Evolutionary conservation across 2,329 filamentous ascomycete genomes (phyloP).

Genomic region (Sclerotinia sclerotiorum): DNA sequence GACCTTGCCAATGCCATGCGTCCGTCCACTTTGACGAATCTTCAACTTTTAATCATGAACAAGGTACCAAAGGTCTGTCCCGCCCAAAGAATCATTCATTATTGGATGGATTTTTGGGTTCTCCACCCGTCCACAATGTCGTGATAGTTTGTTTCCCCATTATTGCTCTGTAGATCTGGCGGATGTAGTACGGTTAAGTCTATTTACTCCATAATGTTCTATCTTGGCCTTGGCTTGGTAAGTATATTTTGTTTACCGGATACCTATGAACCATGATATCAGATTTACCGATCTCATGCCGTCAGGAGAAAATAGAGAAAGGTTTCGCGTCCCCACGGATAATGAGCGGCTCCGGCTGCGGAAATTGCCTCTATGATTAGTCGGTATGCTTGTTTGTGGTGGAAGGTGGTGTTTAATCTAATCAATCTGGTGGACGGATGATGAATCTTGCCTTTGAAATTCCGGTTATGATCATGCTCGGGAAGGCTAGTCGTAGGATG

Average conservation of each 20-base stretch:
- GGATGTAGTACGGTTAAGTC: neutral
- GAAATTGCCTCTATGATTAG: neutral
- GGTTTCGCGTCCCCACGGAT: neutral
- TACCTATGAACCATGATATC: neutral
- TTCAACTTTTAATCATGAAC: too few relatives aligned
- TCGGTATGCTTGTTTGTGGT: neutral
- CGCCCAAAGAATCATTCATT: neutral
- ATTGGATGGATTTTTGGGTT: neutral
- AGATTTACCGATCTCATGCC: neutral
- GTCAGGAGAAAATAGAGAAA: neutral
- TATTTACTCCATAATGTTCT: neutral
- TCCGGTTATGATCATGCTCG: neutral
- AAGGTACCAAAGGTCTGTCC: too few relatives aligned
- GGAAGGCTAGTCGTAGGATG: neutral
- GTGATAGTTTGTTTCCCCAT: neutral
- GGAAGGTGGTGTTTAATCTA: neutral
- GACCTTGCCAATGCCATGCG: too few relatives aligned
- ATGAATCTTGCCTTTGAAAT: neutral
- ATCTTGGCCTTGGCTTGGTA: neutral
- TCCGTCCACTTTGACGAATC: constrained; percentile 6
- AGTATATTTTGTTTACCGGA: neutral
- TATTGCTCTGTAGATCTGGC: neutral
- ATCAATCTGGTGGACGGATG: constrained; percentile 4
- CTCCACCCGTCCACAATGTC: neutral
- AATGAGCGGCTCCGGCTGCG: neutral